Conservation (phyloP, 208 protist genomes). For the Chromosphaera perkinsii region DNA sequence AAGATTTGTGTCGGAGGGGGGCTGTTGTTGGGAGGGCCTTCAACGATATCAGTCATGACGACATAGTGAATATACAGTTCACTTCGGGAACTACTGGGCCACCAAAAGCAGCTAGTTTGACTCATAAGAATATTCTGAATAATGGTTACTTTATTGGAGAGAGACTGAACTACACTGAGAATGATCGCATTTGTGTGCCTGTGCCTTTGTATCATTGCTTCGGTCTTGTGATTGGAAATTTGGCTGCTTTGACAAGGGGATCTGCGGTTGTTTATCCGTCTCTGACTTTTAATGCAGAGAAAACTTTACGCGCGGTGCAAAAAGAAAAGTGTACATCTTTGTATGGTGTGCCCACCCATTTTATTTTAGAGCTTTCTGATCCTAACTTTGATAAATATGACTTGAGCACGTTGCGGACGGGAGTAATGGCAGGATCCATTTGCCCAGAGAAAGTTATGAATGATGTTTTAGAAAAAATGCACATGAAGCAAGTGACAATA, state of each 20-base stretch:
- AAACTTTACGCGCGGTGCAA: conserved; percentile 38
- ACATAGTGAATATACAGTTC: conserved; percentile 66
- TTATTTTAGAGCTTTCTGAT: conserved; percentile 52
- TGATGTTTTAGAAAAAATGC: conserved; percentile 43
- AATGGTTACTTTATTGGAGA: conserved; percentile 58
- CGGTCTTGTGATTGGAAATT: conserved; percentile 55
- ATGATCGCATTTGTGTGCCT: conserved; percentile 50
- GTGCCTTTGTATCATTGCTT: conserved; percentile 71
- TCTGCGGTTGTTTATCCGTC: conserved; percentile 52
- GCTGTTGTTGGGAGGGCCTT: background rate
- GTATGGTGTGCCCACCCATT: conserved; percentile 67
- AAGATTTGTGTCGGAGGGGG: too few species aligned
- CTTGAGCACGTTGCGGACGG: conserved; percentile 46
- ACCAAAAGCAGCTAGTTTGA: conserved; percentile 51
- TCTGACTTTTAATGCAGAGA: conserved; percentile 42
- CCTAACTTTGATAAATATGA: conserved; percentile 45
- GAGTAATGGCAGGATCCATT: conserved; percentile 59
- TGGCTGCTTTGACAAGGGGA: conserved; percentile 46
- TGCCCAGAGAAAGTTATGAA: conserved; percentile 58
- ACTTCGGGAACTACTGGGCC: conserved; percentile 60
- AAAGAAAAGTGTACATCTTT: conserved; percentile 45
- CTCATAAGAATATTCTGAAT: conserved; percentile 50
- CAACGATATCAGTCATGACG: conserved; percentile 10
- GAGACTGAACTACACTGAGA: conserved; percentile 33
- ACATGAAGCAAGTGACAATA: conserved; percentile 52